Base-by-base conservation (phyloP, 371 early-diverging fungal species). In the Syncephalastrum sp. region DNA sequence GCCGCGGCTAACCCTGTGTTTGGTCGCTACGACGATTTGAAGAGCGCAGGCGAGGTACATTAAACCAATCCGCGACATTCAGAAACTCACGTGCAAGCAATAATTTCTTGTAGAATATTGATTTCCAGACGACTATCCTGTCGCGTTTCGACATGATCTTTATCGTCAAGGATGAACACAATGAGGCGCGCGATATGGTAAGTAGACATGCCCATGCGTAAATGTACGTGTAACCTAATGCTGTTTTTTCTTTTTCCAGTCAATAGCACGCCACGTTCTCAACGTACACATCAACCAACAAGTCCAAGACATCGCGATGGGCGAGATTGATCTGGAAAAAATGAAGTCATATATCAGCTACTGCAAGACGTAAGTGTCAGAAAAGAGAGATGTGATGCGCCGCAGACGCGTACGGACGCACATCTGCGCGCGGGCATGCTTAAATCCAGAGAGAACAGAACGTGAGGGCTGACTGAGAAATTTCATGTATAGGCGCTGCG, bases 1-100 rank as follows among this genome's bases (percentile, higher is more conserved):
- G 99, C 99, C 3, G 99, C 99, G 10, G 99, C 99, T n/a, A 99
- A 99, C 79, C 99, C 99, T n/a, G 93, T 97, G 21, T 99, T 98
- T 84, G 99, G 99, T 57, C 90, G 99, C 51, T 99, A 99, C 75
- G 98, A 99, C 79, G 99, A 99, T 69, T 89, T 91, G 86, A 98
- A 96, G 72, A 88, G 92, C 12, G 92, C 99, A 4, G 95, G 94
- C 52, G 97, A 94, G 79, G 87, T 87, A 62, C 42, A 59, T 17
- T 6, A 12, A 15, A 19, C 45, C 38, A 33, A 33, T 33, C 38
- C 38, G 38, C 38, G 10, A 33, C 38, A 2, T 33, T 8, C 38
- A 12, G 38, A 33, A 33, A 33, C 38, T 33, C 38, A 33, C 38
- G 38, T 33, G 38, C 38, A 33, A 33, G 38, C 38, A 33, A 33